Conservation (phyloP, 768 basidiomycete genomes). For the Pleurotus cornucopiae region DNA sequence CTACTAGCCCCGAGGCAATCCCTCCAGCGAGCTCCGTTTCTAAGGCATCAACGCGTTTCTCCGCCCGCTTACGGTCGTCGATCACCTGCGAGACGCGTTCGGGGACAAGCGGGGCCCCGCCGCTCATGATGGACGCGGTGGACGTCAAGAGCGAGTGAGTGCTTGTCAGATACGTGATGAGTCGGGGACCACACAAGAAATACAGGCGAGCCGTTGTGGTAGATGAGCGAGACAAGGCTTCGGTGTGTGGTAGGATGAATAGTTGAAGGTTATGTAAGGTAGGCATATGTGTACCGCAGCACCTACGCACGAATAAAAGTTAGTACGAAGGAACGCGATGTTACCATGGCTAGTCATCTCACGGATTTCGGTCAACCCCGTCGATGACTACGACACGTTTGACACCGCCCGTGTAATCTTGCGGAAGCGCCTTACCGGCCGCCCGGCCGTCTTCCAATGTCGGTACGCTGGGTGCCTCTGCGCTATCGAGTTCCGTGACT, state of each 20-base stretch:
- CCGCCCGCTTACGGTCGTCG: slow-evolving; percentile 60
- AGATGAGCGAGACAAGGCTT: slow-evolving; percentile 55
- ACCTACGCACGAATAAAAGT: slow-evolving; percentile 33
- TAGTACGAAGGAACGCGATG: background rate
- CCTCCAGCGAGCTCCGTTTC: slow-evolving; percentile 58
- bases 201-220: slow-evolving; percentile 69
- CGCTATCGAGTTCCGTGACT: slow-evolving; percentile 58
- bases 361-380: slow-evolving; percentile 78
- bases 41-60: slow-evolving; percentile 66
- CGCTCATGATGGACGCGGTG: slow-evolving; percentile 60
- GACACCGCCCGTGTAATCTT: slow-evolving; percentile 72
- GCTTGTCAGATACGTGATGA: slow-evolving; percentile 57
- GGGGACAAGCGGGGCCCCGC: slow-evolving; percentile 62
- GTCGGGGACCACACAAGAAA: slow-evolving; percentile 79
- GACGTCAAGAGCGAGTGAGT: slow-evolving; percentile 52
- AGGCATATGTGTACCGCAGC: slow-evolving; percentile 83
- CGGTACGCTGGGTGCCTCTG: slow-evolving; percentile 26
- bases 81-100: slow-evolving; percentile 65
- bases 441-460: slow-evolving; percentile 44
- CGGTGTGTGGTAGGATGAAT: slow-evolving; percentile 68
- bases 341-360: slow-evolving; percentile 18
- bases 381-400: slow-evolving; percentile 83
- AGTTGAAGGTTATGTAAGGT: slow-evolving; percentile 70
- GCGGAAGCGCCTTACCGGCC: slow-evolving; percentile 57
- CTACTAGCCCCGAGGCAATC: slow-evolving; percentile 38